A percentile compares a stretch with the other conserved stretches of the same genome.
Conservation (phyloP, 2,329 filamentous ascomycete species). For the Myriosclerotinia curreyana region DNA sequence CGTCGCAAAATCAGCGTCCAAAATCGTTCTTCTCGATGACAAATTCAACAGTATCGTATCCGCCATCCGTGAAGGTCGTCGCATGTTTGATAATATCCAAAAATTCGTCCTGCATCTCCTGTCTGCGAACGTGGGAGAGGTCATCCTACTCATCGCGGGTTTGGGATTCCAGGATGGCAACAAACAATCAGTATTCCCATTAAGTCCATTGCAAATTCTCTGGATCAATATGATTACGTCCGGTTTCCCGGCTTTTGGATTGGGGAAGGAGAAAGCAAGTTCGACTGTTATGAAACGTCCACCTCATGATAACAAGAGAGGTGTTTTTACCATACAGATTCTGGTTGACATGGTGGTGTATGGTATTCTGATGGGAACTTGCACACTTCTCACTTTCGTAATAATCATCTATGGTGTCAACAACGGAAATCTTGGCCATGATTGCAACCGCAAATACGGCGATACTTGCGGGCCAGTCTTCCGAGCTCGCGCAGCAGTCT, state of each 20-base stretch:
- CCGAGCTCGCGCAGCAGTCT: conserved; percentile 69
- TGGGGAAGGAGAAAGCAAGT: conserved; percentile 74
- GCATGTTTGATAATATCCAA: conserved; percentile 54
- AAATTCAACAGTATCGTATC: conserved; percentile 53
- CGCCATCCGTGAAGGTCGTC: conserved; percentile 51
- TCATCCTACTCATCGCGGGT: conserved; percentile 55
- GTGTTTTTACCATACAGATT: conserved; percentile 78
- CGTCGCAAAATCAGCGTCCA: conserved; percentile 60
- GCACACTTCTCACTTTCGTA: conserved; percentile 61
- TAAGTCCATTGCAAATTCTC: conserved; percentile 57
- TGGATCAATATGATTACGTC: conserved; percentile 65
- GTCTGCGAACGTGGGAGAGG: conserved; percentile 55
- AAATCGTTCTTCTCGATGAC: conserved; percentile 54
- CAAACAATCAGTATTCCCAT: conserved; percentile 54
- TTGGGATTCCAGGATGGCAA: conserved; percentile 55
- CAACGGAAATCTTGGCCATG: conserved; percentile 50
- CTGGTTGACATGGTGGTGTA: conserved; percentile 78
- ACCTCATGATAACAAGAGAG: conserved; percentile 64
- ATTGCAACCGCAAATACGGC: conserved; percentile 59
- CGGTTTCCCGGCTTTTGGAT: conserved; percentile 76
- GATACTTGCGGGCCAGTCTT: conserved; percentile 60
- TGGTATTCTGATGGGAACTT: conserved; percentile 71
- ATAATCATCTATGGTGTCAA: conserved; percentile 64
- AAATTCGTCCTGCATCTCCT: conserved; percentile 56
- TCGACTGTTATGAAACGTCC: conserved; percentile 77